phyloP scores from a whole-genome alignment of 2,329 filamentous ascomycete genomes.

The Volutella citrinella region DNA sequence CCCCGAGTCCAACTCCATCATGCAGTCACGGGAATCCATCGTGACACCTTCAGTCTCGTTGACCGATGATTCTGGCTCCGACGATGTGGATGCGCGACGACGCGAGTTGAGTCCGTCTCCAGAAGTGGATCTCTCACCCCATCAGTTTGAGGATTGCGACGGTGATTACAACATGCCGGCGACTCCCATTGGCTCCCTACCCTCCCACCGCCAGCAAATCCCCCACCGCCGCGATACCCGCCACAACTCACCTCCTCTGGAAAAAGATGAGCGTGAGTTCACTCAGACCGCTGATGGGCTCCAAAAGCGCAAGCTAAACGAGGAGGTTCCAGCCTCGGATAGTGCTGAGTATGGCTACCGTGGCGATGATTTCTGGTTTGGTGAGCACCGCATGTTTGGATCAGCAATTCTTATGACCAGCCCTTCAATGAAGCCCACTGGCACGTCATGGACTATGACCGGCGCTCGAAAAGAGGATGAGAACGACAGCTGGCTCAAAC shows the following conservation, averaged over 20 bases:
- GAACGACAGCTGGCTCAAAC: conserved; percentile 38
- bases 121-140: conserved; percentile 85
- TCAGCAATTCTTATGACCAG: conserved; percentile 49
- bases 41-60: conserved; percentile 80
- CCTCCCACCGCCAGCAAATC: conserved; percentile 40
- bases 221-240: conserved; percentile 45
- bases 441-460: conserved; percentile 20
- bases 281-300: conserved; percentile 90
- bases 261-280: conserved; percentile 95
- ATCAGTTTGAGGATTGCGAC: conserved; percentile 75
- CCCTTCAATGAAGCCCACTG: conserved; percentile 47
- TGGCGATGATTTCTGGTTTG: conserved; percentile 55
- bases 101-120: conserved; percentile 82
- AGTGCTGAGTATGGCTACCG: conserved; percentile 34
- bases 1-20: conserved; percentile 45
- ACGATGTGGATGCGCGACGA: conserved; percentile 69
- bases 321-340: conserved; percentile 33
- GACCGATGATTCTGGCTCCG: conserved; percentile 51
- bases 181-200: conserved; percentile 63
- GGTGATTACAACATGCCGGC: conserved; percentile 58
- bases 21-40: conserved; percentile 43
- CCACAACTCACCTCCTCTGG: conserved; percentile 81
- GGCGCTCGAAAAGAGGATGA: conserved; percentile 36
- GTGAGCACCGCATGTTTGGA: conserved; percentile 37
- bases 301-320: conserved; percentile 60